Conservation (phyloP, 208 protist genomes). For the Leishmania gerbilli region DNA sequence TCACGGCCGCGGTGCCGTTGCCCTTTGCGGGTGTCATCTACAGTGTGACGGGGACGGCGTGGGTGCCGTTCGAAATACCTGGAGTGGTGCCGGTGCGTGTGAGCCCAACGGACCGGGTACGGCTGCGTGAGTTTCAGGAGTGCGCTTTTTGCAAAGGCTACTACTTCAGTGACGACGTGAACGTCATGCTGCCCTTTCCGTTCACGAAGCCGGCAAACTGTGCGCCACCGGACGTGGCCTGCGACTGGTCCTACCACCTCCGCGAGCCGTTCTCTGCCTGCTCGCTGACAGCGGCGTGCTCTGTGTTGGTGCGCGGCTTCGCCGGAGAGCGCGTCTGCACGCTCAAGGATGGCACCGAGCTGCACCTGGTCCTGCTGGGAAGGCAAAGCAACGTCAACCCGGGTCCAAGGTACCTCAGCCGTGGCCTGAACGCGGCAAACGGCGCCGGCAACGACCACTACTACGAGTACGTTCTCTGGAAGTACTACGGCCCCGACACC, state of each 20-base stretch:
- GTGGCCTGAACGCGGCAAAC: slow-evolving; percentile 75
- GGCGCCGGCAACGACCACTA: slow-evolving; percentile 88
- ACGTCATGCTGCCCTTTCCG: slow-evolving; percentile 77
- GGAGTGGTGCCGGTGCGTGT: slow-evolving; percentile 55
- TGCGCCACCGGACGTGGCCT: slow-evolving; percentile 48
- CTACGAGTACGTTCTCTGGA: slow-evolving; percentile 90
- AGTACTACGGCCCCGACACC: slow-evolving; percentile 35
- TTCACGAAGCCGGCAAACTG: slow-evolving; percentile 39
- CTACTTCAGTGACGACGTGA: slow-evolving; percentile 80
- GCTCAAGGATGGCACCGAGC: slow-evolving; percentile 42
- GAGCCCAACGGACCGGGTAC: slow-evolving; percentile 45
- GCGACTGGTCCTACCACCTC: slow-evolving; percentile 79
- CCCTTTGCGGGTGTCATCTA: slow-evolving; percentile 61
- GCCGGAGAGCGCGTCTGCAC: slow-evolving; percentile 48
- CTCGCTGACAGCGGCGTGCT: slow-evolving; percentile 49
- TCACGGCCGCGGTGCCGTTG: slow-evolving; percentile 40
- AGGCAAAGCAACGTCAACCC: slow-evolving; percentile 84
- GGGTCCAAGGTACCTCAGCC: slow-evolving; percentile 77
- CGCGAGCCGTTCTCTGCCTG: slow-evolving; percentile 48
- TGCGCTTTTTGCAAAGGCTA: slow-evolving; percentile 76
- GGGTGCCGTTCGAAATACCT: slow-evolving; percentile 74
- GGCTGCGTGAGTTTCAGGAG: slow-evolving; percentile 74
- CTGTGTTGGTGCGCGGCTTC: slow-evolving; percentile 76
- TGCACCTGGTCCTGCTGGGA: slow-evolving; percentile 73
- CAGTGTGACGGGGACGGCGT: slow-evolving; percentile 66